A percentile compares a stretch with the other conserved stretches of the same genome.
phyloP scores from a whole-genome alignment of 768 basidiomycete genomes.

The Hericium coralloides region DNA sequence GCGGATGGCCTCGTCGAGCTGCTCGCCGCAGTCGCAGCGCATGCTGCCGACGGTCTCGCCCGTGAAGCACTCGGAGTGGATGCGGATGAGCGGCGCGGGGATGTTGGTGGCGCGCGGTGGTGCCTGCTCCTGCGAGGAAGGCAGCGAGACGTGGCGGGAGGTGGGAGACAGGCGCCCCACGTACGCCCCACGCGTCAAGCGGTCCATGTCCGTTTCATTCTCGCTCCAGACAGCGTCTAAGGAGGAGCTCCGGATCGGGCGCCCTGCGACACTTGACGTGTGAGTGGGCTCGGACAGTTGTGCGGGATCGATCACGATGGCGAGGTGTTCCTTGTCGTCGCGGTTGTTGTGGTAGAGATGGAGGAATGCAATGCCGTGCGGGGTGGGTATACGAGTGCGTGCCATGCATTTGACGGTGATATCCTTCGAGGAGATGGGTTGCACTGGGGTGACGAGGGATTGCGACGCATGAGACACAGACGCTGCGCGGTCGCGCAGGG shows the following conservation, averaged over 20 bases:
- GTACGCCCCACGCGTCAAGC: conserved; percentile 90
- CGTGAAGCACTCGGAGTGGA: conserved; percentile 98
- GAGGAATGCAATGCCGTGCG: conserved; percentile 86
- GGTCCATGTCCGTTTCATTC: conserved; percentile 86
- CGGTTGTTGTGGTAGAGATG: conserved; percentile 92
- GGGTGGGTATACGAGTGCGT: conserved; percentile 93
- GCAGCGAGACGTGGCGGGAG: conserved; percentile 28
- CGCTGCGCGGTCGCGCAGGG: conserved; percentile 16
- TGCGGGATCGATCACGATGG: conserved; percentile 86
- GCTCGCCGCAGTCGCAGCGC: conserved; percentile 98
- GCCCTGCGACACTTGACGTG: conserved; percentile 23
- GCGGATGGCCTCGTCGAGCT: conserved; percentile 94
- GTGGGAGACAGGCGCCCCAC: conserved; percentile 68
- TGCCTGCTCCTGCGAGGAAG: conserved; percentile 12
- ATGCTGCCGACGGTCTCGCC: conserved; percentile 97
- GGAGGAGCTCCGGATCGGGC: conserved; percentile 65
- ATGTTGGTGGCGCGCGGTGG: conserved; percentile 20
- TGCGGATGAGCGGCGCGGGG: conserved; percentile 80
- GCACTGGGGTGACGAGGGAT: conserved; percentile 14
- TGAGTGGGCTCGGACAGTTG: conserved; percentile 51
- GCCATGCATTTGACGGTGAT: conserved; percentile 91
- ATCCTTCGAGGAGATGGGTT: conserved; percentile 14
- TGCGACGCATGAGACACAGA: background rate
- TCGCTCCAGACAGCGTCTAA: conserved; percentile 82
- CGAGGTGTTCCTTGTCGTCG: conserved; percentile 92